Percentiles rank a stretch among this genome's conserved stretches.
Conservation (phyloP, 75 land plant species). For the Ceratopteris richardii region DNA sequence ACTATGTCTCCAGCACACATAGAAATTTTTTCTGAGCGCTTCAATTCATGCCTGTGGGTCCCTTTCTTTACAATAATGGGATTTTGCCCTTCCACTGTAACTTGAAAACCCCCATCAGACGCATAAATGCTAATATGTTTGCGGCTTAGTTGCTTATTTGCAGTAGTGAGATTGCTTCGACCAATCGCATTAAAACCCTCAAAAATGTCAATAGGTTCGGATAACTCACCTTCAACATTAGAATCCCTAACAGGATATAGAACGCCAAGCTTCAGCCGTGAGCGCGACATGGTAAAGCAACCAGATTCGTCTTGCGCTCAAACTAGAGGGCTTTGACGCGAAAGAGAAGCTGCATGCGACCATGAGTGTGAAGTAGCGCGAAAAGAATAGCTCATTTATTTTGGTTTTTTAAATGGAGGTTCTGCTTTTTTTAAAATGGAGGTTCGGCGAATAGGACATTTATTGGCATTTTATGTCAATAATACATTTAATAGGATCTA, state of each 20-base stretch:
- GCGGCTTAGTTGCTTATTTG: slow-evolving; percentile 27
- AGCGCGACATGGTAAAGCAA: background rate
- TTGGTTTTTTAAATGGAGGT: too few species aligned
- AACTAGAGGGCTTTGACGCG: too few species aligned
- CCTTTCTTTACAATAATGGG: slow-evolving; percentile 56
- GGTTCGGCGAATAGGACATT: too few species aligned
- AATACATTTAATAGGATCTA: too few species aligned
- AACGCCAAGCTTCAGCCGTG: background rate
- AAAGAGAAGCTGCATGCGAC: background rate
- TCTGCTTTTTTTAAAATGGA: too few species aligned
- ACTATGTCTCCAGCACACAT: slow-evolving; percentile 55
- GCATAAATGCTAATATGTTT: slow-evolving; percentile 23
- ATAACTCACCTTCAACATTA: background rate
- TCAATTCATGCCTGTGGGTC: slow-evolving; percentile 42
- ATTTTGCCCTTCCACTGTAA: slow-evolving; percentile 32
- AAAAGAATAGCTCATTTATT: background rate
- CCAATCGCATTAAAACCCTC: slow-evolving; percentile 20
- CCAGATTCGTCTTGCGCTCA: background rate
- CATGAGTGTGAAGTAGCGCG: background rate
- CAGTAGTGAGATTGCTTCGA: slow-evolving; percentile 9
- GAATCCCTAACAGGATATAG: background rate
- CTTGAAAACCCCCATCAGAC: slow-evolving; percentile 13
- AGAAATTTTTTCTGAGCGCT: slow-evolving; percentile 17
- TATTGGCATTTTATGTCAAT: too few species aligned
- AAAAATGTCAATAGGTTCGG: slow-evolving; percentile 4